A percentile compares a stretch with the other conserved stretches of the same genome.
Evolutionary conservation across 768 basidiomycete genomes (phyloP).

Genomic region (Auricularia heimuer): DNA sequence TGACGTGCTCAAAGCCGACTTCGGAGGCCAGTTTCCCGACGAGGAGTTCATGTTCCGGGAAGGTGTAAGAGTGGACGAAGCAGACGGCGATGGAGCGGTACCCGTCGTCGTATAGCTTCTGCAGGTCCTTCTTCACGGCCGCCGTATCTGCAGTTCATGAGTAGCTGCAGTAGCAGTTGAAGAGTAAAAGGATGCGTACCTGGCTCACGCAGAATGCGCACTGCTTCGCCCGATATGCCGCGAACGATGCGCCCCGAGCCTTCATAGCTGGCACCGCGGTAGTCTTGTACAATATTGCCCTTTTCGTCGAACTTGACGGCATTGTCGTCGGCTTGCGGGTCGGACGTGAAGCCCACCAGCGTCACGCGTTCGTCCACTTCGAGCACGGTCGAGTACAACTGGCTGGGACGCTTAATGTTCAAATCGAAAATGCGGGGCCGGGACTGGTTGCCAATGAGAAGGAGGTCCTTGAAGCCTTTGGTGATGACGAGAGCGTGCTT

Average conservation of each 20-base stretch:
- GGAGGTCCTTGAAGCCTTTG: slow-evolving; percentile 81
- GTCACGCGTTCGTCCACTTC: slow-evolving; percentile 91
- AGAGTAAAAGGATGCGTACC: slow-evolving; percentile 28
- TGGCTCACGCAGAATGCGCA: slow-evolving; percentile 68
- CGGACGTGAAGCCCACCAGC: slow-evolving; percentile 85
- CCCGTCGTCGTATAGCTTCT: slow-evolving; percentile 66
- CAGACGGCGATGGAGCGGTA: slow-evolving; percentile 85
- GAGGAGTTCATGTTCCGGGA: slow-evolving; percentile 70
- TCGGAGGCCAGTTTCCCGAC: slow-evolving; percentile 65
- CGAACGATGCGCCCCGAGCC: slow-evolving; percentile 71
- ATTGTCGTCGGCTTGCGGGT: slow-evolving; percentile 70
- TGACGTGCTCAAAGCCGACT: slow-evolving; percentile 85
- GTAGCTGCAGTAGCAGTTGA: neutral
- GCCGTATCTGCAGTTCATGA: slow-evolving; percentile 33
- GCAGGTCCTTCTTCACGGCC: slow-evolving; percentile 48
- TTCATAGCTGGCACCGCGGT: slow-evolving; percentile 53
- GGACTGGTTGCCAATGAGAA: slow-evolving; percentile 90
- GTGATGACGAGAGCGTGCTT: slow-evolving; percentile 88
- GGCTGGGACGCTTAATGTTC: slow-evolving; percentile 68
- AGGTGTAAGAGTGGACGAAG: slow-evolving; percentile 87
- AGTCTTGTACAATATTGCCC: slow-evolving; percentile 56
- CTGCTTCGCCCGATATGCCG: slow-evolving; percentile 84
- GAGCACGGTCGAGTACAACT: slow-evolving; percentile 68
- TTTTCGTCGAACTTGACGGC: slow-evolving; percentile 66
- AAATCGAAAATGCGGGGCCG: slow-evolving; percentile 93